A percentile compares a stretch with the other conserved stretches of the same genome.
Evolutionary conservation across 345 rosid genomes (phyloP).

Genomic region (Excoecaria cochinchinensis): DNA sequence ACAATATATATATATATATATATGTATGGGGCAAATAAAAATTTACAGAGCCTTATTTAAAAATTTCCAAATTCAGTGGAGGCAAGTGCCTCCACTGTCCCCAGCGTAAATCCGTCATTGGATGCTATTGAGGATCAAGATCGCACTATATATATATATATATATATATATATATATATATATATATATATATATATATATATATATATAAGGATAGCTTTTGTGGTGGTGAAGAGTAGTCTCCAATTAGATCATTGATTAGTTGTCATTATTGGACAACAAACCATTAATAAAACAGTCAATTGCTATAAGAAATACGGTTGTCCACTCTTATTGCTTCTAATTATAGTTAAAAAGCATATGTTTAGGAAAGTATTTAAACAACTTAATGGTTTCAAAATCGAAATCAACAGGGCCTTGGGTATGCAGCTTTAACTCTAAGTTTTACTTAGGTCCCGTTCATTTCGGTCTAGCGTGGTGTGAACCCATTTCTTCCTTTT

Average conservation of each 20-base stretch:
- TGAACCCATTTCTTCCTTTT: slow-evolving; percentile 2
- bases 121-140: no score
- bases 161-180: no score
- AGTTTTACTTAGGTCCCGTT: slow-evolving; percentile 11
- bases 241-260: background rate
- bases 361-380: background rate
- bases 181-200: no score
- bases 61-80: no score
- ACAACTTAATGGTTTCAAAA: background rate
- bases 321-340: slow-evolving; percentile 7
- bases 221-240: background rate
- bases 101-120: no score
- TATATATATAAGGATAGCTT: background rate
- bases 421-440: background rate
- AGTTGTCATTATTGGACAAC: background rate
- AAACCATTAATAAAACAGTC: background rate
- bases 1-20: no score
- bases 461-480: slow-evolving; percentile 11
- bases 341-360: background rate
- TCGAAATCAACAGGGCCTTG: background rate
- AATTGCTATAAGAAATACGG: background rate
- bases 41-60: no score
- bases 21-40: no score
- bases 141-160: no score
- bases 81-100: no score